Evolutionary conservation across 768 basidiomycete species (phyloP), one percentile per base, ranked within the genome.

Genomic region (Lanmaoa rubissima): DNA sequence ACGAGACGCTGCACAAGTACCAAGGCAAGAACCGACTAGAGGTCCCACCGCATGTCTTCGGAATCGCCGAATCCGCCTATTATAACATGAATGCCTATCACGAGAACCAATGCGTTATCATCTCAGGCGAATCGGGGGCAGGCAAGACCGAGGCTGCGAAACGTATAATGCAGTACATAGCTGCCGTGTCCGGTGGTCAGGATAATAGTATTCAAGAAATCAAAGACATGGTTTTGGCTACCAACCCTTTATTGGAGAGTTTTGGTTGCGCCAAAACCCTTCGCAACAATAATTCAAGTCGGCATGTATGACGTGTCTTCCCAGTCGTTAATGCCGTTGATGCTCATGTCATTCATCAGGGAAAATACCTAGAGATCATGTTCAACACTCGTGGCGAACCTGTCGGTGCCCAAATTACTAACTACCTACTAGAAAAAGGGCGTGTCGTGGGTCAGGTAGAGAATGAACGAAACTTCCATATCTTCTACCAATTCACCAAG

Each of bases 121-220:
- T 99, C 67, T 94, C 95, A 36, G 97, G 97, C 53, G 97, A 99
- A 77, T 98, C 95, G 16, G 97, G 97, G 49, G 97, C 97, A 5
- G 97, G 97, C 49, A 99, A 99, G 80, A 99, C 97, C 4, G 97
- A 98, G 74, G 97, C 97, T 4, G 97, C 97, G 21, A 98, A 98
- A 73, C 86, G 94, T 48, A 98, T 99, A 74, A 99, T 99, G 97
- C 95, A 98, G 72, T 99, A 99, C 69, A 96, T 99, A 64, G 97
- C 97, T 16, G 97, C 92, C 11, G 97, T 98, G 0, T 94, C 93
- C 16, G 92, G 93, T 46, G 90, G 83, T 24, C 84, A 85, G 61
- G 91, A 92, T 66, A 88, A 82, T 66, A 93, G 92, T 62, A 98
- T 98, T 57, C 92, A 97, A 71, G 89, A 96, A 73, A 94, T 98